phyloP scores from a whole-genome alignment of 495 filamentous ascomycete species.

The Neurospora tetrasperma region DNA sequence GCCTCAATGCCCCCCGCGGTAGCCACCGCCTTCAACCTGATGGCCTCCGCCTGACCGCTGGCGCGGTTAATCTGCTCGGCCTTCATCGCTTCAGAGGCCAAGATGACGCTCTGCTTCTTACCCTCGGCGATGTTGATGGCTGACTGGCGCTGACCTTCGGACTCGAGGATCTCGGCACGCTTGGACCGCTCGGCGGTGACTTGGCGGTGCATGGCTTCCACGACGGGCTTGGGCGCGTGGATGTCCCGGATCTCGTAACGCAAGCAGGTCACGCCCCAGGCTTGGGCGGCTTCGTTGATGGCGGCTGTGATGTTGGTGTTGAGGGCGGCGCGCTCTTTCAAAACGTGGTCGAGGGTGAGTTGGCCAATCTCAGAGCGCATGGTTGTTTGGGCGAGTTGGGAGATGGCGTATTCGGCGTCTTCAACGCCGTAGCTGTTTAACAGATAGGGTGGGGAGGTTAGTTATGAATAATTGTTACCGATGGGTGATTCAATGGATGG shows the following conservation, averaged over 20 bases:
- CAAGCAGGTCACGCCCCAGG: conserved; percentile 92
- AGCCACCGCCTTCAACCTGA: conserved; percentile 71
- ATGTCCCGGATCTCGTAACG: conserved; percentile 98
- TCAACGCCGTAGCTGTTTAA: conserved; percentile 94
- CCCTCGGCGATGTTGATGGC: conserved; percentile 99
- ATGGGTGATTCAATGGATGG: neutral
- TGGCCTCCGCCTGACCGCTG: conserved; percentile 85
- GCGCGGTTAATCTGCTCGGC: conserved; percentile 89
- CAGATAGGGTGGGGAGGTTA: too few relatives aligned
- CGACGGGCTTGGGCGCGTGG: conserved; percentile 85
- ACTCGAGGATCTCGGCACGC: conserved; percentile 93
- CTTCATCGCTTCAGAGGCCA: conserved; percentile 86
- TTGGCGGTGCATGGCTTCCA: conserved; percentile 95
- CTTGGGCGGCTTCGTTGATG: conserved; percentile 94
- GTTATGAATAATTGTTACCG: neutral
- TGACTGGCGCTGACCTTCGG: conserved; percentile 87
- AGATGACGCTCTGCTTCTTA: conserved; percentile 86
- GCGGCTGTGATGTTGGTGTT: conserved; percentile 96
- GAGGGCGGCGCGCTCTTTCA: conserved; percentile 89
- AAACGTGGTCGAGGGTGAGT: conserved; percentile 88
- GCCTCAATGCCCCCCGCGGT: conserved; percentile 83
- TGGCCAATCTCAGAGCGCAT: conserved; percentile 98
- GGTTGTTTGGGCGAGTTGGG: conserved; percentile 93
- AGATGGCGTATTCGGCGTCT: conserved; percentile 97
- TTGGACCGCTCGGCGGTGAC: conserved; percentile 95